Base-by-base conservation (phyloP, 768 basidiomycete species). In the Phanerochaete sordida region DNA sequence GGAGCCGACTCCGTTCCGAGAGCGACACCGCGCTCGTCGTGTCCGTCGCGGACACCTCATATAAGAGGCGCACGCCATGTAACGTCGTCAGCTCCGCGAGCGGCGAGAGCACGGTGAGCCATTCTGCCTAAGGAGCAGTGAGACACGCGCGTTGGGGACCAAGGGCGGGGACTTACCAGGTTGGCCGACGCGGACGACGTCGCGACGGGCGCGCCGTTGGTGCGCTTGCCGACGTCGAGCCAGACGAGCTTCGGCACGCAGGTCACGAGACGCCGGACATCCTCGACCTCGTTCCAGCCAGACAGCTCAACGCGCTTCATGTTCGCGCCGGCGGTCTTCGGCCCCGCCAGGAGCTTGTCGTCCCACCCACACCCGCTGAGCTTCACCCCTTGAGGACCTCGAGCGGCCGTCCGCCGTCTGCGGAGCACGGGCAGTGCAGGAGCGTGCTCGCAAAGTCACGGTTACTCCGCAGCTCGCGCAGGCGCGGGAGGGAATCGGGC, bases 1-100 rank as follows among this genome's bases (percentile, higher is more conserved):
- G 77, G 62, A 86, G 79, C 26, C 84, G 77, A 63, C 83, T 85
- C 9, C 84, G 80, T 62, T 87, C 86, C 27, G 85, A 83, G 21
- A 62, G 37, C 8, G 64, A 57, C 24, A 68, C 63, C 13, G 57
- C 57, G 13, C 57, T 59, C n/a, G 35, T 59, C 23, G 57, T 58
- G 47, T 64, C 64, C 45, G 72, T 57, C 52, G 71, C 61, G 21
- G 84, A 77, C 21, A 85, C 80, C 63, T 85, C 86, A 51, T 87
- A 87, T 75, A 88, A 88, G 75, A 89, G 85, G 56, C 78, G 79
- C 55, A 87, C 75, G 15, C 87, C 86, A 59, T 84, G 81, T 69
- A 88, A 79, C 15, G 83, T 78, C 37, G 78, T 74, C 33, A 88
- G 75, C 39, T 86, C 83, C 0, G 81, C 75, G 2, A 87, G 70